These are phyloP conservation scores for Friedmanniomyces simplex DNA, from an alignment of 495 filamentous ascomycete species.

Conservation along the genomic window DNA sequence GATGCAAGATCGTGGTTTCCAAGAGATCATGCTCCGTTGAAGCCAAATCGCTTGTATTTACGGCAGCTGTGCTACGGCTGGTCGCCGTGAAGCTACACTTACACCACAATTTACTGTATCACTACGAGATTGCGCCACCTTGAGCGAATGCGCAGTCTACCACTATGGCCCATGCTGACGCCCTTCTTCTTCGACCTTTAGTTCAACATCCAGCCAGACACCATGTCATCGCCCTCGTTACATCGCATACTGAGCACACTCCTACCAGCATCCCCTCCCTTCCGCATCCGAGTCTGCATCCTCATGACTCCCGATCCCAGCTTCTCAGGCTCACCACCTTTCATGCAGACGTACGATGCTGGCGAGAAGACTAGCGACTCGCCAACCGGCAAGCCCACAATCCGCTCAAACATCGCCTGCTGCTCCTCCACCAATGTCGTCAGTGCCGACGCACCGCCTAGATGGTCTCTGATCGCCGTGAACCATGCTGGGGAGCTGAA, in stretches of 20 bases:
- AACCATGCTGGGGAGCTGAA: conserved; percentile 67
- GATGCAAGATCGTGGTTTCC: background rate
- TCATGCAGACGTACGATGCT: conserved; percentile 41
- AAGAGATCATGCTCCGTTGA: background rate
- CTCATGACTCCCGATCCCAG: conserved; percentile 42
- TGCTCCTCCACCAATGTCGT: conserved; percentile 15
- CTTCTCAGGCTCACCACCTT: conserved; percentile 28
- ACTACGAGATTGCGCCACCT: no score
- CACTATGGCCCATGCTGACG: no score
- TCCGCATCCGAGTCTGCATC: conserved; percentile 41
- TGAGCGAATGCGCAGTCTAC: no score
- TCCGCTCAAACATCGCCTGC: conserved; percentile 41
- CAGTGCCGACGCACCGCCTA: conserved; percentile 32
- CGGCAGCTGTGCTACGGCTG: no score
- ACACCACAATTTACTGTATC: no score
- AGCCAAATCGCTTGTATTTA: no score
- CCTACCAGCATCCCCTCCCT: conserved; percentile 48
- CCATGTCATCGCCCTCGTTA: background rate
- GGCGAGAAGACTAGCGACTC: conserved; percentile 60
- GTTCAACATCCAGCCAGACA: no score
- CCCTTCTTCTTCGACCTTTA: no score
- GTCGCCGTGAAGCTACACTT: no score
- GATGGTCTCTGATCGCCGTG: conserved; percentile 45
- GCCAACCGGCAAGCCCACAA: conserved; percentile 50
- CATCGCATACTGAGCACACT: conserved; percentile 30